A percentile compares a stretch with the other conserved stretches of the same genome.
Conservation (phyloP, 805 yeast species). For the Lipomyces yamanashiensis region DNA sequence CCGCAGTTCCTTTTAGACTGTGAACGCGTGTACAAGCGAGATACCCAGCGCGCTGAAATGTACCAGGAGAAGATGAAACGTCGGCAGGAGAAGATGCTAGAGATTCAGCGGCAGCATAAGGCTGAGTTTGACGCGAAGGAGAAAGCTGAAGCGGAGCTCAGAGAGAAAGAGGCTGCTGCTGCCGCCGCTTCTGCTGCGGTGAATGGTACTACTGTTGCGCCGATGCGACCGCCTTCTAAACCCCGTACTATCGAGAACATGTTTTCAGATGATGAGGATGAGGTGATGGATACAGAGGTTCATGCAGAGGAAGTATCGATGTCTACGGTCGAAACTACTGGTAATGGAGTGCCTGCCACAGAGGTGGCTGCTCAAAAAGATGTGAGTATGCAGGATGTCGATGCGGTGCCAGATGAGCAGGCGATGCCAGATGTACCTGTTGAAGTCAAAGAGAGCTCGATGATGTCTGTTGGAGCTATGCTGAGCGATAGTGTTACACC, state of each 20-base stretch:
- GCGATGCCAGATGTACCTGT: not conserved
- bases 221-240: not conserved
- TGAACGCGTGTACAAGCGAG: conserved; percentile 70
- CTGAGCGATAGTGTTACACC: not conserved
- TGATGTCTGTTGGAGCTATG: not conserved
- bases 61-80: conserved; percentile 43
- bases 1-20: conserved; percentile 79
- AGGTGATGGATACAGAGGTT: not conserved
- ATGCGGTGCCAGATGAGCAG: not conserved
- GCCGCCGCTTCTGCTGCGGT: conserved; percentile 6
- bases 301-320: not conserved
- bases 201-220: not conserved
- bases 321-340: not conserved
- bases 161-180: not conserved
- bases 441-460: no score
- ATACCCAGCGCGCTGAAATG: conserved; percentile 53
- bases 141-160: not conserved
- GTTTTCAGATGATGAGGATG: conserved; percentile 24
- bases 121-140: not conserved
- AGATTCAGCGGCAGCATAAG: conserved; percentile 1
- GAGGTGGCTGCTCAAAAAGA: not conserved
- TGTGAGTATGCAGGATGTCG: conserved; percentile 3
- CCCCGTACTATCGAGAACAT: conserved; percentile 16
- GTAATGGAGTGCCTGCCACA: not conserved
- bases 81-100: conserved; percentile 38